Percentiles rank a stretch among this genome's conserved stretches.
Conservation (phyloP, 2,329 filamentous ascomycete species). For the Colletotrichum viniferum region DNA sequence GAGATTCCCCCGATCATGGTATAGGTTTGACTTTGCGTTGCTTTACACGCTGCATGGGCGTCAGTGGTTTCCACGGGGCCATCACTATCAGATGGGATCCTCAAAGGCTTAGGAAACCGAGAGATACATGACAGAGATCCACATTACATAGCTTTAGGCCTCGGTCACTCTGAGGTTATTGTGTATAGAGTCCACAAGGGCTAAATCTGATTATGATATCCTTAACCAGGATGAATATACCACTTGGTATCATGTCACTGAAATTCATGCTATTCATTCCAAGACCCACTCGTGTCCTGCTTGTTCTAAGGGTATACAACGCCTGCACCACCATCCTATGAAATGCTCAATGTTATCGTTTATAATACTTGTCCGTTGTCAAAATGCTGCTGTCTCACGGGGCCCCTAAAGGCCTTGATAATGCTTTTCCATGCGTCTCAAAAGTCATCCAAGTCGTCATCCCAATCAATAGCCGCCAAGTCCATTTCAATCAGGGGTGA, state of each 20-base stretch:
- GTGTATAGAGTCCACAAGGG: not conserved
- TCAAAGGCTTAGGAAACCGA: not conserved
- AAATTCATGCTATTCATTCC: not conserved
- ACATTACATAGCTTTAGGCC: not conserved
- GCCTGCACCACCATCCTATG: not conserved
- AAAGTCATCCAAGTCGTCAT: constrained; percentile 21
- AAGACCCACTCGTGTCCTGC: not conserved
- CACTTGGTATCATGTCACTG: not conserved
- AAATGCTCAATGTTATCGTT: not conserved
- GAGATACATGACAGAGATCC: not conserved
- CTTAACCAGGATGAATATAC: not conserved
- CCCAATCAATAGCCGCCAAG: constrained; percentile 14
- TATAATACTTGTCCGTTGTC: not conserved
- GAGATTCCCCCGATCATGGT: constrained; percentile 9
- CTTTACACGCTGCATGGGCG: not conserved
- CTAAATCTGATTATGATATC: not conserved
- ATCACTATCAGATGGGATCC: not conserved
- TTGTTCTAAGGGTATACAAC: not conserved
- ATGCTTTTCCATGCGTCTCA: not conserved
- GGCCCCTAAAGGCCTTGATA: not conserved
- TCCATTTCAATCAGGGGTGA: constrained; percentile 2
- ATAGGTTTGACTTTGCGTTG: constrained; percentile 15
- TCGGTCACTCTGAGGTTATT: not conserved
- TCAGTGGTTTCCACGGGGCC: not conserved
- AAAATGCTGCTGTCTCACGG: not conserved